Evolutionary conservation across 305 asterid genomes (phyloP).

Genomic region (Fraxinus dipetala): DNA sequence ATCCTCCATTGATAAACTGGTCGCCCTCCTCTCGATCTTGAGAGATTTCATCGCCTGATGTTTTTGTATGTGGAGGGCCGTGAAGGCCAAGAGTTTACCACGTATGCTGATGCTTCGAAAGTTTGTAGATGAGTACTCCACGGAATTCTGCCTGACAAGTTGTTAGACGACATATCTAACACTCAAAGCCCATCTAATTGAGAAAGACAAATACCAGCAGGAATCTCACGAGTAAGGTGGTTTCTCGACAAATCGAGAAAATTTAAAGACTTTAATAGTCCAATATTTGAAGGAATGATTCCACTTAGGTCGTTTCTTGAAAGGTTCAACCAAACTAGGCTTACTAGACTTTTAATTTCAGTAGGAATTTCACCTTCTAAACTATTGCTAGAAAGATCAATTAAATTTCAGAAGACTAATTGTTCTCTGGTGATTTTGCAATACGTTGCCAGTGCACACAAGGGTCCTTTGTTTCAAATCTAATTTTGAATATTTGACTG

Average conservation of each 20-base stretch:
- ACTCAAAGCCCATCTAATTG: slow-evolving; percentile 14
- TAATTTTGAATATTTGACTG: background rate
- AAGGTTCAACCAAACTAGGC: too few species aligned
- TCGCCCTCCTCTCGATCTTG: too few species aligned
- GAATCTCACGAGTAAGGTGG: slow-evolving; percentile 25
- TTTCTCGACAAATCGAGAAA: slow-evolving; percentile 16
- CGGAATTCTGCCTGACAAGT: slow-evolving; percentile 33
- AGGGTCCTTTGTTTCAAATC: background rate
- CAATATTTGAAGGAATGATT: too few species aligned
- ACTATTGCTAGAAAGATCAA: too few species aligned
- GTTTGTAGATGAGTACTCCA: slow-evolving; percentile 23
- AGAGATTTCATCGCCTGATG: background rate
- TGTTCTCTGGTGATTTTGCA: background rate
- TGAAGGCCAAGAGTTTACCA: slow-evolving; percentile 27
- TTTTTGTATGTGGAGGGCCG: slow-evolving; percentile 25
- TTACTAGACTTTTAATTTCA: too few species aligned
- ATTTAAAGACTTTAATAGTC: too few species aligned
- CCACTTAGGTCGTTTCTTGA: too few species aligned
- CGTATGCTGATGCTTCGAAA: slow-evolving; percentile 11
- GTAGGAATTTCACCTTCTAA: too few species aligned
- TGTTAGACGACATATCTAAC: slow-evolving; percentile 30
- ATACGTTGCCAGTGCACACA: background rate
- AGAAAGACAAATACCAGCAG: background rate
- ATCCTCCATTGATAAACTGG: background rate
- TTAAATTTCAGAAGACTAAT: too few species aligned